Base-by-base conservation (phyloP, 1,284 basidiomycete species). In the Ustilago tritici region DNA sequence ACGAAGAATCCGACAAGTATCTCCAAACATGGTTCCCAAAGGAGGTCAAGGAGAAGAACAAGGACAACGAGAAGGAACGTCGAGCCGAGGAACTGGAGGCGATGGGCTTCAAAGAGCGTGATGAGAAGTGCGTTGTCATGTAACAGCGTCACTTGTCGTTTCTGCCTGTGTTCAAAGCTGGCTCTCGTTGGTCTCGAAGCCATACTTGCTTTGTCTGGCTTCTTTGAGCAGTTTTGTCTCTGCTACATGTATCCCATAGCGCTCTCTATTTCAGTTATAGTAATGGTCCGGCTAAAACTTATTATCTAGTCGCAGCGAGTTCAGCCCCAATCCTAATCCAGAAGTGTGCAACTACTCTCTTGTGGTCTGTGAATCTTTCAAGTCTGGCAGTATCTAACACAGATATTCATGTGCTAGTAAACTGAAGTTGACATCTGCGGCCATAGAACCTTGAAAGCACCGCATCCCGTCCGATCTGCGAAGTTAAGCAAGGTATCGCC, bases 11-110 rank as follows among this genome's bases (percentile, higher is more conserved):
- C 52, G 88, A 93, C 59, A 92, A 92, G 78, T 95, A 95, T 81
- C 93, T 98, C 91, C 90, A 92, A 74, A 91, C 93, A 70, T 98
- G 95, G 94, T 98, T 98, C 87, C 95, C 95, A 0, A 85, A 90
- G 10, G 95, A 98, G 86, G 89, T 94, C 17, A 90, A 89, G 76
- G 89, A 89, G 80, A 97, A 98, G 86, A 88, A 92, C 53, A 89
- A 89, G 70, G 89, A 91, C 80, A 95, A 95, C 85, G 91, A 93
- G 84, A 88, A 87, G 52, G 95, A 97, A 83, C 91, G 92, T 0
- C 89, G 90, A 0, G 87, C 89, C 60, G 94, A 96, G 86, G 89
- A 93, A 79, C 82, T 93, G 28, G 87, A 89, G 67, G 92, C 92
- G 79, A 85, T 93, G 40, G 91, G 91, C 7, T 75, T 91, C 14